Evolutionary conservation across 306 rosid species (phyloP).

Genomic region (Datisca glomerata): DNA sequence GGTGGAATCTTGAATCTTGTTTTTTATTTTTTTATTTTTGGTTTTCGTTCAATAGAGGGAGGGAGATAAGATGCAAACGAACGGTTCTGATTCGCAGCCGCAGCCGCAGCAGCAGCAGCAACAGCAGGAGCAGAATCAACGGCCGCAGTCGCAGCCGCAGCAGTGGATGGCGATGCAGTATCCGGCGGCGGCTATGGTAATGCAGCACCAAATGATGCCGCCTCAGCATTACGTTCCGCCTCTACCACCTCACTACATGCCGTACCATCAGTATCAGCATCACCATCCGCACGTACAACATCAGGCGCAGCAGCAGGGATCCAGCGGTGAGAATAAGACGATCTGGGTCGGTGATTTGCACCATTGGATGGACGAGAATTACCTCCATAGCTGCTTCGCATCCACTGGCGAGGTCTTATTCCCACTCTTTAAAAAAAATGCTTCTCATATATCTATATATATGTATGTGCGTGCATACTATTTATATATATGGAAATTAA

Average conservation of each 20-base stretch:
- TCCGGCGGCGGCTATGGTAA: slow-evolving; percentile 82
- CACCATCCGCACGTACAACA: slow-evolving; percentile 37
- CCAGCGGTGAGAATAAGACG: slow-evolving; percentile 65
- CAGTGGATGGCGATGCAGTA: slow-evolving; percentile 84
- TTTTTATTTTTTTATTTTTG: background rate
- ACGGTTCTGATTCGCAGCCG: slow-evolving; percentile 63
- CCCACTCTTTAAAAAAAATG: too few species aligned
- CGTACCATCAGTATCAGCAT: slow-evolving; percentile 61
- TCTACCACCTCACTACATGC: slow-evolving; percentile 48
- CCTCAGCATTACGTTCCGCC: slow-evolving; percentile 64
- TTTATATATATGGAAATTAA: too few species aligned
- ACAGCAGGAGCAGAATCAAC: slow-evolving; percentile 16
- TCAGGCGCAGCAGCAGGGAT: slow-evolving; percentile 39
- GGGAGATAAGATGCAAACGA: slow-evolving; percentile 50
- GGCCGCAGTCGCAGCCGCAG: slow-evolving; percentile 26
- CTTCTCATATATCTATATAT: too few species aligned
- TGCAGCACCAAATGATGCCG: slow-evolving; percentile 89
- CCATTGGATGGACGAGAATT: slow-evolving; percentile 91
- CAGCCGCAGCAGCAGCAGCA: slow-evolving; percentile 18
- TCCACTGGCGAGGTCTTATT: slow-evolving; percentile 42
- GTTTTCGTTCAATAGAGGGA: slow-evolving; percentile 1
- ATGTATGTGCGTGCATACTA: too few species aligned
- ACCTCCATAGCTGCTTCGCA: slow-evolving; percentile 77
- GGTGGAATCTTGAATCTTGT: slow-evolving; percentile 14
- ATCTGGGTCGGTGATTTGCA: slow-evolving; percentile 92